Conservation (phyloP, 2,329 filamentous ascomycete species). For the Penicillium rolfsii region DNA sequence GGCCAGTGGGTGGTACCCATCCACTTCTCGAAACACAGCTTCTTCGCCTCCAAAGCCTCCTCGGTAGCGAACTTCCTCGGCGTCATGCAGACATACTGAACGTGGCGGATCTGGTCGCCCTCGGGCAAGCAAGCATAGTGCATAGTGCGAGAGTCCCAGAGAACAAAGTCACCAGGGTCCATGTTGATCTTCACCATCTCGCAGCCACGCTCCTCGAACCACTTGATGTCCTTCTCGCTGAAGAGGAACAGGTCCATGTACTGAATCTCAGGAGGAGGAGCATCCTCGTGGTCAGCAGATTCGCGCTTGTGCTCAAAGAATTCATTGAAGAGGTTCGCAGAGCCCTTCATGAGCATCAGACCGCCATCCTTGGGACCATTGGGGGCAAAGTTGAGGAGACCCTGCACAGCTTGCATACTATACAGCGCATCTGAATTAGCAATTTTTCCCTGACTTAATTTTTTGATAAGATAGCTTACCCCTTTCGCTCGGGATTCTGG, state of each 20-base stretch:
- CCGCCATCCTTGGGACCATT: slow-evolving; percentile 6
- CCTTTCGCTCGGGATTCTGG: slow-evolving; percentile 5
- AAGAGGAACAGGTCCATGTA: slow-evolving; percentile 7
- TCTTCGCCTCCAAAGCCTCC: slow-evolving; percentile 4
- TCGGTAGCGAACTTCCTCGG: slow-evolving; percentile 4
- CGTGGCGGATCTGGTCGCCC: slow-evolving; percentile 4
- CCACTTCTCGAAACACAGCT: background rate
- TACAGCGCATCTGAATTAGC: background rate
- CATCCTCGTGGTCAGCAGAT: slow-evolving; percentile 6
- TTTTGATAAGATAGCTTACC: background rate
- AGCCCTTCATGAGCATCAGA: slow-evolving; percentile 7
- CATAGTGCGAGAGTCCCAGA: slow-evolving; percentile 7
- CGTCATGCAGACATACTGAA: slow-evolving; percentile 8
- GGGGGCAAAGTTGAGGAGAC: slow-evolving; percentile 2
- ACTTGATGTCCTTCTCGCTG: slow-evolving; percentile 5
- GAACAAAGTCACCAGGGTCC: slow-evolving; percentile 7
- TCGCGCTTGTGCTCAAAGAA: slow-evolving; percentile 9
- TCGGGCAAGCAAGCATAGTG: slow-evolving; percentile 5
- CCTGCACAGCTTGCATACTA: slow-evolving; percentile 8
- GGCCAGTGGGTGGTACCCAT: slow-evolving; percentile 5
- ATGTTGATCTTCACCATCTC: slow-evolving; percentile 5
- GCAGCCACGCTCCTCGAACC: slow-evolving; percentile 4
- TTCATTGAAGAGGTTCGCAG: background rate
- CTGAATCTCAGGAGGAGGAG: slow-evolving; percentile 1
- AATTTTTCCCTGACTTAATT: background rate